These are phyloP conservation scores for Wallacemonas sp. DNA, from an alignment of 208 protist genomes.

Conservation along the genomic window DNA sequence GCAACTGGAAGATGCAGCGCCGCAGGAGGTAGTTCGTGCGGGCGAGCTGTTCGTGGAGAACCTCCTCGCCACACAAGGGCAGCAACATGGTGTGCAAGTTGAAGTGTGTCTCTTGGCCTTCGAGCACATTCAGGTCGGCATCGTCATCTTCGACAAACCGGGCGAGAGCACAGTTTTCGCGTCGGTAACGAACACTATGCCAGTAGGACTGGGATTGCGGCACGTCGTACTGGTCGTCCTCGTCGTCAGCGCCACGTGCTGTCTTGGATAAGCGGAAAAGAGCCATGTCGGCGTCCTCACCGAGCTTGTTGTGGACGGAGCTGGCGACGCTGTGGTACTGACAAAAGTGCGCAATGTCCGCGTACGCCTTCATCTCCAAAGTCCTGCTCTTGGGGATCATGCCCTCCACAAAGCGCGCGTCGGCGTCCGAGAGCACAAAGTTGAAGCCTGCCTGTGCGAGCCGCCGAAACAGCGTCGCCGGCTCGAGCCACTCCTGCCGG, in stretches of 20 bases:
- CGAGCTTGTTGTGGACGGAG: slow-evolving; percentile 82
- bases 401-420: slow-evolving; percentile 66
- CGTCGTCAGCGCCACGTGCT: slow-evolving; percentile 33
- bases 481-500: slow-evolving; percentile 64
- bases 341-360: slow-evolving; percentile 88
- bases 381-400: slow-evolving; percentile 67
- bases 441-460: slow-evolving; percentile 88
- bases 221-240: slow-evolving; percentile 44
- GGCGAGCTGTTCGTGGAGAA: slow-evolving; percentile 46
- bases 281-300: slow-evolving; percentile 86
- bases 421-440: slow-evolving; percentile 78
- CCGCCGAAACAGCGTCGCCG: slow-evolving; percentile 75
- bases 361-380: slow-evolving; percentile 85
- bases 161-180: slow-evolving; percentile 59
- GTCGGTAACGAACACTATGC: slow-evolving; percentile 80
- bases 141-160: slow-evolving; percentile 62
- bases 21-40: slow-evolving; percentile 86
- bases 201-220: slow-evolving; percentile 37
- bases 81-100: slow-evolving; percentile 78
- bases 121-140: slow-evolving; percentile 57
- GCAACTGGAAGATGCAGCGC: slow-evolving; percentile 74
- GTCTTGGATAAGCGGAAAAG: slow-evolving; percentile 86
- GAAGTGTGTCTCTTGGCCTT: slow-evolving; percentile 71
- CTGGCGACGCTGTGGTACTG: slow-evolving; percentile 76
- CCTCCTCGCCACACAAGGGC: slow-evolving; percentile 56